A percentile compares a stretch with the other conserved stretches of the same genome.
phyloP scores from a whole-genome alignment of 1,139 yeast genomes.

The Geotrichum armillariae region DNA sequence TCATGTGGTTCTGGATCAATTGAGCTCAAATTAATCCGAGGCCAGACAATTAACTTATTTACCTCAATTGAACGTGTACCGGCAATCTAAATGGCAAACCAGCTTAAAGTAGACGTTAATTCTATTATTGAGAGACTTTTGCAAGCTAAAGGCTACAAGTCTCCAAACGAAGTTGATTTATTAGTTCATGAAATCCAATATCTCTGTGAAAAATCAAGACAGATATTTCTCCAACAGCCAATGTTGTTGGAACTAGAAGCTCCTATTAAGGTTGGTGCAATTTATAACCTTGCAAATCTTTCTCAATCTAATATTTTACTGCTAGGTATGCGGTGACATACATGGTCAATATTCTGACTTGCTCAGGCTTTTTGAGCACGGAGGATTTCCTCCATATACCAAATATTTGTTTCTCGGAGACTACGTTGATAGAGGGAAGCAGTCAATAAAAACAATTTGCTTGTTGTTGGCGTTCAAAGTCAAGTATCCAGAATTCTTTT shows the following conservation, averaged over 20 bases:
- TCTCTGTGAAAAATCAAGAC: slow-evolving; percentile 96
- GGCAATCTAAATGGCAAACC: slow-evolving; percentile 55
- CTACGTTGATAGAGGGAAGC: slow-evolving; percentile 98
- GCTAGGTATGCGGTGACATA: slow-evolving; percentile 78
- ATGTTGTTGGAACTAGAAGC: slow-evolving; percentile 93
- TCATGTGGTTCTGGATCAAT: too few relatives aligned
- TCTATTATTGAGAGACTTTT: slow-evolving; percentile 94
- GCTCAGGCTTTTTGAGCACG: slow-evolving; percentile 91
- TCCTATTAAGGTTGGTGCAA: slow-evolving; percentile 75
- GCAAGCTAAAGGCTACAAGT: slow-evolving; percentile 97
- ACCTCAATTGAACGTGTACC: too few relatives aligned
- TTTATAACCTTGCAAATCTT: slow-evolving; percentile 1
- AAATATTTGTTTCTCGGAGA: slow-evolving; percentile 94
- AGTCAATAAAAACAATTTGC: slow-evolving; percentile 92
- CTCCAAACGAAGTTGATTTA: slow-evolving; percentile 93
- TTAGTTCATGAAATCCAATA: slow-evolving; percentile 93
- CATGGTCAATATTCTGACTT: slow-evolving; percentile 98
- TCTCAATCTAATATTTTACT: background rate
- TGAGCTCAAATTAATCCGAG: too few relatives aligned
- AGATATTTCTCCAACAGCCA: slow-evolving; percentile 96
- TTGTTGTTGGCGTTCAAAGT: slow-evolving; percentile 90
- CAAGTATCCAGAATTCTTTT: slow-evolving; percentile 96
- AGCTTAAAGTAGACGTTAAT: slow-evolving; percentile 93
- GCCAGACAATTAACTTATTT: too few relatives aligned
- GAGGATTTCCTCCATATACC: slow-evolving; percentile 99